A percentile compares a stretch with the other conserved stretches of the same genome.
Conservation (phyloP, 768 basidiomycete species). For the Suillus clintonianus region DNA sequence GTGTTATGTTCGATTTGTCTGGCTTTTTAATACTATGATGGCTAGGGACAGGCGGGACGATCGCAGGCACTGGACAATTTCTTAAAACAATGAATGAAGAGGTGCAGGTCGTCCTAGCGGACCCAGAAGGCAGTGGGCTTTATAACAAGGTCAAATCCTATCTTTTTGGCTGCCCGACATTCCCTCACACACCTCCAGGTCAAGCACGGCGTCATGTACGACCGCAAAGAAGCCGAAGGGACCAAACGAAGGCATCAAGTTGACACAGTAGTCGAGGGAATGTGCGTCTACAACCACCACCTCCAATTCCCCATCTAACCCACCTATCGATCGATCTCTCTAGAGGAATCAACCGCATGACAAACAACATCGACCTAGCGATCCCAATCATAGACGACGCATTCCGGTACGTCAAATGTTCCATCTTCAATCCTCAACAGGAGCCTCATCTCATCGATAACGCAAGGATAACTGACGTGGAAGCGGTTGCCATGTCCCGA, state of each 20-base stretch:
- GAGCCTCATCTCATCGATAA: too few species aligned
- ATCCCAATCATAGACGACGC: constrained; percentile 87
- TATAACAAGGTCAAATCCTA: constrained; percentile 77
- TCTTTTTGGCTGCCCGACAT: neutral
- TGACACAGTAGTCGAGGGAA: constrained; percentile 94
- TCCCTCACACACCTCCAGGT: constrained; percentile 45
- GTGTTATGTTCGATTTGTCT: neutral
- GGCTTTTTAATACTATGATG: neutral
- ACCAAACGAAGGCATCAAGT: constrained; percentile 92
- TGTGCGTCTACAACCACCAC: constrained; percentile 45
- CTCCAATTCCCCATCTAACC: neutral
- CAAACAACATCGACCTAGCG: constrained; percentile 86
- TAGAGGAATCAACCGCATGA: constrained; percentile 92
- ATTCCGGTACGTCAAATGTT: constrained; percentile 56
- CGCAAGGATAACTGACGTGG: constrained; percentile 86
- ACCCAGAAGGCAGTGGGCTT: constrained; percentile 93
- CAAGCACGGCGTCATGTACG: constrained; percentile 93
- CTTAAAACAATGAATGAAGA: constrained; percentile 74
- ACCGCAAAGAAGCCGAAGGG: constrained; percentile 90
- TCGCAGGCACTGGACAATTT: constrained; percentile 81
- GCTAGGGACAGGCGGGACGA: constrained; percentile 92
- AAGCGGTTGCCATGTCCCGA: constrained; percentile 95
- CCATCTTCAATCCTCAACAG: neutral
- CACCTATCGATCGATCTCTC: neutral
- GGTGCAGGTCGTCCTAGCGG: constrained; percentile 74